Evolutionary conservation across 2,329 filamentous ascomycete species (phyloP), one percentile per base, ranked within the genome.

Genomic region (Aspergillus viridinutans): DNA sequence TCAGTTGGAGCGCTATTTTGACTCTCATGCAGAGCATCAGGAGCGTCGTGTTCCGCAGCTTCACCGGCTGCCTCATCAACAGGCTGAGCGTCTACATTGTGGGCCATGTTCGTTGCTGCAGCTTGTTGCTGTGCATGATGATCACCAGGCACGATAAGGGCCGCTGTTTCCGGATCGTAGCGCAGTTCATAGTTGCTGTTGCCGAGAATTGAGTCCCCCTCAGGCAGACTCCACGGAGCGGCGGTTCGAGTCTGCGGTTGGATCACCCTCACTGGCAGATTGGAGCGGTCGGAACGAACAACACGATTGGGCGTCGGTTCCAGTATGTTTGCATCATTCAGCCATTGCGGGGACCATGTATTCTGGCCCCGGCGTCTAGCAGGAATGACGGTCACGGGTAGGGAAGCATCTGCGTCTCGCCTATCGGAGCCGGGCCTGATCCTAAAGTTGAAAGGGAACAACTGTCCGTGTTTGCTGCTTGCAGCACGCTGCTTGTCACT

Each of bases 321-420:
- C n/a, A 66, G 60, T 23, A 67, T 56, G 38, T 55, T 65, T 12
- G 67, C 64, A 53, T 66, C 59, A 21, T 64, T 63, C 29, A 64
- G 64, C 53, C 66, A 69, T 49, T 75, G 73, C 7, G 82, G 81
- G 45, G 78, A 83, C 81, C 82, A 85, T 5, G 80, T 81, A 49
- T 83, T 74, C 38, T 80, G 80, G 42, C 75, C 76, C 42, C 81
- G 76, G 25, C 79, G 79, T 58, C 83, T 81, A 3, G 83, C 83
- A 3, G 84, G 85, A 52, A 87, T 85, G 29, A 87, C 78, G 0
- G 83, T 87, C 21, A 86, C 78, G 2, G 83, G 83, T 12, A 85
- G 64, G 21, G 80, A 72, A 6, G 68, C 67, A 21, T 79, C 75
- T 3, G 70, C 63, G 29, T 62, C 63, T 23, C 67, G 67, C 52